Percentiles rank a stretch among this genome's conserved stretches.
These are phyloP conservation scores for Mytilinidion resinicola DNA, from an alignment of 495 filamentous ascomycete species.

Conservation along the genomic window DNA sequence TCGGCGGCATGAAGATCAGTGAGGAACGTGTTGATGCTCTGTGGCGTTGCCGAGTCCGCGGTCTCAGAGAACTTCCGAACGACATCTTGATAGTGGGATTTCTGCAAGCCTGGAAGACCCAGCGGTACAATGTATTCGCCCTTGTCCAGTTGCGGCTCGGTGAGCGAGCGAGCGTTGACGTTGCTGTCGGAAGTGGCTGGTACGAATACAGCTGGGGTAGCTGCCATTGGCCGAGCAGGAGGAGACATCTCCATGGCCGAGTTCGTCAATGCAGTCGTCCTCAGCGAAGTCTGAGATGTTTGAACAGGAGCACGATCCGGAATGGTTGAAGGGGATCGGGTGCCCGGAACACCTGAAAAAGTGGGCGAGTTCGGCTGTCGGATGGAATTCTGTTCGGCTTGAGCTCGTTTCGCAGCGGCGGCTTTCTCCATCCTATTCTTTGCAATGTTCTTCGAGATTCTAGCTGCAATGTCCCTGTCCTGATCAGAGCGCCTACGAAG, in stretches of 20 bases:
- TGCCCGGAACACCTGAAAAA: neutral
- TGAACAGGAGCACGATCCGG: neutral
- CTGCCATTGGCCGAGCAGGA: neutral
- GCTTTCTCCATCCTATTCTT: too few relatives aligned
- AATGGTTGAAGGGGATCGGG: slow-evolving; percentile 1
- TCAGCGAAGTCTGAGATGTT: slow-evolving; percentile 2
- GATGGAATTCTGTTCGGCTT: too few relatives aligned
- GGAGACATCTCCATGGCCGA: neutral
- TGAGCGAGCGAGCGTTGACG: neutral
- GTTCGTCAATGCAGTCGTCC: neutral
- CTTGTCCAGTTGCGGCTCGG: neutral
- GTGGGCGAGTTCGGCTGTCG: too few relatives aligned
- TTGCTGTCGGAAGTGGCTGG: neutral
- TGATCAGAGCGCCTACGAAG: too few relatives aligned
- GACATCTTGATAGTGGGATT: slow-evolving; percentile 1
- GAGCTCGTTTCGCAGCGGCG: too few relatives aligned
- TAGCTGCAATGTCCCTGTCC: too few relatives aligned
- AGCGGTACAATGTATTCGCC: slow-evolving; percentile 2
- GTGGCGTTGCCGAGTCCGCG: neutral
- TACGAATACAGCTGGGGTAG: neutral
- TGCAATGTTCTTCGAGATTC: too few relatives aligned
- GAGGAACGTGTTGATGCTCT: neutral
- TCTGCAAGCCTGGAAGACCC: neutral
- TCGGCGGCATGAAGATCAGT: slow-evolving; percentile 10
- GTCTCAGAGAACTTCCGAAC: neutral